Evolutionary conservation across 2,329 filamentous ascomycete species (phyloP), one percentile per base, ranked within the genome.

Genomic region (Colletotrichum viniferum): DNA sequence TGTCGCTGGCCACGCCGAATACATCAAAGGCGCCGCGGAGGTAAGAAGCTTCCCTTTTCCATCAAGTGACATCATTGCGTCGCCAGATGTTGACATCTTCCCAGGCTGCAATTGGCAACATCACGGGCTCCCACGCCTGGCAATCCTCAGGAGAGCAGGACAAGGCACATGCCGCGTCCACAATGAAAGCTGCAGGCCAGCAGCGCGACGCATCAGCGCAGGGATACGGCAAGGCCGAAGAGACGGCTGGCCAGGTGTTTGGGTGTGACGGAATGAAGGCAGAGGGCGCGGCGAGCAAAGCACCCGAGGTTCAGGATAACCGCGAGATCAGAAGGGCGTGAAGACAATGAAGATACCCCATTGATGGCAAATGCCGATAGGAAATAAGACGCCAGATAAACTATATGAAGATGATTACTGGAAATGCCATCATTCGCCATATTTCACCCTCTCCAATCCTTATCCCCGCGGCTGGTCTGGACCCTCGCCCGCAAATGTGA

Each of bases 231-330:
- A 91, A 89, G 79, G 87, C 87, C 4, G 93, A 95, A 81, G 90
- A 94, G 85, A 80, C 92, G 63, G 90, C 91, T 0, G 93, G 93
- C 7, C 90, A 90, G 80, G 83, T 89, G 1, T 88, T 91, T 0
- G 93, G 93, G 0, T 95, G 93, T 78, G 91, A 93, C 82, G 93
- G 93, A 0, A 94, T 95, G 93, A 85, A 90, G 82, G 87, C 88
- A 70, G 92, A 94, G 82, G 92, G 92, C 0, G 86, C 84, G 16
- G 87, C 85, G 21, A 92, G 90, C 79, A 84, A 82, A 70, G 84
- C 82, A 76, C n/a, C 43, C 6, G 81, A 84, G 70, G 30, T 38
- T 4, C 21, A 43, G 21, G 61, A 28, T 18, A 24, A 63, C n/a
- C 21, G 34, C 9, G 61, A 63, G 13, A 12, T 63, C n/a, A 32